A percentile compares a stretch with the other conserved stretches of the same genome.
Evolutionary conservation across 1,284 basidiomycete genomes (phyloP).

Genomic region (Microbotryum lychnidis-dioicae): DNA sequence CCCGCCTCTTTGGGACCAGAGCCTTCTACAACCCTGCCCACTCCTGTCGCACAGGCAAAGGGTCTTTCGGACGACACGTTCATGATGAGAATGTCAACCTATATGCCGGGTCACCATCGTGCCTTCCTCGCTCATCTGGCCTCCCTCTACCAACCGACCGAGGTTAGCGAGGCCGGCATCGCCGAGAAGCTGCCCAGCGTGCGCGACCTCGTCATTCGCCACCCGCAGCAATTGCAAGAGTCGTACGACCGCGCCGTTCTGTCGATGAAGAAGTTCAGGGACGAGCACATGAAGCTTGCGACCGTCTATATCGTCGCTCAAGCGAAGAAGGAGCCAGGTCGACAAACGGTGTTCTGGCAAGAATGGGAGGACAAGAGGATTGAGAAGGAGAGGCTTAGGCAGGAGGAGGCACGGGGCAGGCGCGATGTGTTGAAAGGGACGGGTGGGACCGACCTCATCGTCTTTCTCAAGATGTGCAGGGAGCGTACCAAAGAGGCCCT

Average conservation of each 20-base stretch:
- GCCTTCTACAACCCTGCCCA: not conserved
- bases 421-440: conserved; percentile 62
- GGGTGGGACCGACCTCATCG: conserved; percentile 73
- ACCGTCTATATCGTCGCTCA: conserved; percentile 28
- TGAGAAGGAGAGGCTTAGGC: conserved; percentile 34
- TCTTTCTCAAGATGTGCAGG: conserved; percentile 70
- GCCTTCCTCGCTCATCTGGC: conserved; percentile 71
- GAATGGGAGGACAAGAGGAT: conserved; percentile 51
- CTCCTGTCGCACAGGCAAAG: not conserved
- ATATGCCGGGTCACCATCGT: conserved; percentile 88
- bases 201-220: conserved; percentile 36
- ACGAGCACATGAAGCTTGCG: conserved; percentile 25
- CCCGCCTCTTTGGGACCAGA: conserved; percentile 10
- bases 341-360: conserved; percentile 57
- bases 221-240: conserved; percentile 32
- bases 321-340: conserved; percentile 36
- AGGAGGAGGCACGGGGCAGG: conserved; percentile 34
- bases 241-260: conserved; percentile 22
- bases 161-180: conserved; percentile 44
- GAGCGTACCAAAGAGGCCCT: conserved; percentile 51
- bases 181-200: conserved; percentile 47
- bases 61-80: conserved; percentile 46
- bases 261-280: conserved; percentile 28
- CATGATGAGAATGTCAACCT: conserved; percentile 69
- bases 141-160: conserved; percentile 42